Base-by-base conservation (phyloP, 208 protist genomes). In the Crithidia expoeki region DNA sequence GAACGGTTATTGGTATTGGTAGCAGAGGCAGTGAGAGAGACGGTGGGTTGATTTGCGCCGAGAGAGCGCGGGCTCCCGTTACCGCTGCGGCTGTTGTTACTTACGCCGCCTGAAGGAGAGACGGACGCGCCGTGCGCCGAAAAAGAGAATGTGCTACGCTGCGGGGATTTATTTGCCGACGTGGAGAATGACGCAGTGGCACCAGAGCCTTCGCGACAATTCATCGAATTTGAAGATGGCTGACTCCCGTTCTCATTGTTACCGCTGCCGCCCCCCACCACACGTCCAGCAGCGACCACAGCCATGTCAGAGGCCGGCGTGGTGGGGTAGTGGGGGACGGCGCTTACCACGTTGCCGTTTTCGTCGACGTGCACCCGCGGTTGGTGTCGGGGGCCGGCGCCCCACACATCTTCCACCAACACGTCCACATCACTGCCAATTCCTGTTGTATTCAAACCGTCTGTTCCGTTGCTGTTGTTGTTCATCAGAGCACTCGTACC, bases 321-420 rank as follows among this genome's bases (percentile, higher is more conserved):
- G 32, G 19, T 27, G 30, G 33, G 33, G 33, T 59, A 44, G 19
- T 59, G 23, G 0, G 38, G 4, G 11, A 19, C 21, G 2, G 58
- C 28, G 23, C 14, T 64, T 4, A 61, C 21, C 17, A 47, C 44
- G 6, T 49, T 28, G 0, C 36, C 36, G 47, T 34, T 14, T 17
- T 10, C 40, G 6, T 50, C 63, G 5, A 51, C 36, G 10, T 53
- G 63, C 11, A 64, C 34, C 36, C 57, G 55, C 23, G 72, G 63
- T 2, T 60, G 38, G 17, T 70, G 72, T 5, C 52, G 72, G 6
- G 55, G 72, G 12, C 72, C 72, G 30, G 63, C 63, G 28, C 55
- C 62, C 47, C 56, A 76, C 34, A 76, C 72, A 17, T 76, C 72
- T 27, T 57, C 51, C 25, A 30, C 55, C 7, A 38, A 1, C 40